Evolutionary conservation across 371 early-diverging fungal species (phyloP).

Genomic region (Actinomortierella ambigua): DNA sequence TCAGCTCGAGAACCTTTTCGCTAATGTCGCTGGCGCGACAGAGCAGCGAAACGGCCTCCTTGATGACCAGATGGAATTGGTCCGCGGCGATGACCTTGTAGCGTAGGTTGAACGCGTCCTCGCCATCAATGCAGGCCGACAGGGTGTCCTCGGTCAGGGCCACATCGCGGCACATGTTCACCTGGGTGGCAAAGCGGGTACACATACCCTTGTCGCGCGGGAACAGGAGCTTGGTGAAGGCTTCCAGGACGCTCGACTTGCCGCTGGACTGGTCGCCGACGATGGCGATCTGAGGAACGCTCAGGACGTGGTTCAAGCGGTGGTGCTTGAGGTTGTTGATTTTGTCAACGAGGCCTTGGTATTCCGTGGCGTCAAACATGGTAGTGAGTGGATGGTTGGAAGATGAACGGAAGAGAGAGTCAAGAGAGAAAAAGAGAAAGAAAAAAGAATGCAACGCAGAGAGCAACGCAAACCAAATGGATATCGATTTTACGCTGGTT

Average conservation of each 20-base stretch:
- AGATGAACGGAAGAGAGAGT: too few relatives aligned
- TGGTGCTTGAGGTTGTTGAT: constrained; percentile 29
- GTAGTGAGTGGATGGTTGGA: too few relatives aligned
- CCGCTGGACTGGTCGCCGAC: constrained; percentile 39
- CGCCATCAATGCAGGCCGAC: constrained; percentile 26
- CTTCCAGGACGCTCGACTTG: constrained; percentile 43
- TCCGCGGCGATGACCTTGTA: background rate
- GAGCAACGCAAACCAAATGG: too few relatives aligned
- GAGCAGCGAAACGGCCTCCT: constrained; percentile 18
- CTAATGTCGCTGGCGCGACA: constrained; percentile 23
- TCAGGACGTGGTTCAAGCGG: constrained; percentile 25
- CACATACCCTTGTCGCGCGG: constrained; percentile 34
- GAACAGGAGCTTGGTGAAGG: constrained; percentile 32
- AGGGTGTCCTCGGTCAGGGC: constrained; percentile 3
- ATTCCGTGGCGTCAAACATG: constrained; percentile 17
- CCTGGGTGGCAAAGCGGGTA: constrained; percentile 38
- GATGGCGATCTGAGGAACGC: constrained; percentile 41
- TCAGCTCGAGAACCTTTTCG: constrained; percentile 37
- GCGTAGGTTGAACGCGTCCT: constrained; percentile 17
- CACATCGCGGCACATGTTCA: constrained; percentile 15
- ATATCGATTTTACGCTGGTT: too few relatives aligned
- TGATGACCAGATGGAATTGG: constrained; percentile 13
- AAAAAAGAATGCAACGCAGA: too few relatives aligned
- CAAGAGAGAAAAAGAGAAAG: too few relatives aligned
- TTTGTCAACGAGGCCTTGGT: constrained; percentile 29